Conservation (phyloP, 371 early-diverging fungal genomes). For the Rhizomucor pusillus region DNA sequence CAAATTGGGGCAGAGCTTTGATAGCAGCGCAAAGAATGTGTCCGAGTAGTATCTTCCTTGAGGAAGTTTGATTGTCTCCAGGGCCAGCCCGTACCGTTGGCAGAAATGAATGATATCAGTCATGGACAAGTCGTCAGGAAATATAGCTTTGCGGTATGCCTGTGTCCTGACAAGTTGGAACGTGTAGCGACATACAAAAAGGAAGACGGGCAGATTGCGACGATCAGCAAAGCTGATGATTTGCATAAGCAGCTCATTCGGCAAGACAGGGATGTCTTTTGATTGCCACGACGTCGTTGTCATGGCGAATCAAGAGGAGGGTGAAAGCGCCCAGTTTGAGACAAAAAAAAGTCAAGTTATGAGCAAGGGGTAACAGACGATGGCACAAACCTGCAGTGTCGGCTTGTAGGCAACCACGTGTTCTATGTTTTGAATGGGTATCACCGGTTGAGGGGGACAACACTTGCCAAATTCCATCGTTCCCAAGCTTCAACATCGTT, state of each 20-base stretch:
- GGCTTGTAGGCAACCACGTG: too few relatives aligned
- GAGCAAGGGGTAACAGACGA: too few relatives aligned
- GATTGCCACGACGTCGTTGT: constrained; percentile 1
- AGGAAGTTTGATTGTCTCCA: constrained; percentile 39
- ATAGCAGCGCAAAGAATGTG: constrained; percentile 18
- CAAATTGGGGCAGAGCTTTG: constrained; percentile 28
- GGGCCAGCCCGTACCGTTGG: constrained; percentile 28
- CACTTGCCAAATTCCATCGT: constrained; percentile 26
- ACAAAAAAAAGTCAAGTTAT: too few relatives aligned
- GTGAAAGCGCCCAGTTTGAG: too few relatives aligned
- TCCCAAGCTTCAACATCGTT: too few relatives aligned
- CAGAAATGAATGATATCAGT: constrained; percentile 31
- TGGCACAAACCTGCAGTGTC: too few relatives aligned
- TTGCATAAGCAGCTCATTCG: constrained; percentile 29
- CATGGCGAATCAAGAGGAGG: background rate
- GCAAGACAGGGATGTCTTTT: constrained; percentile 13
- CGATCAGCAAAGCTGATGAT: constrained; percentile 11
- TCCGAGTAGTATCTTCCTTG: constrained; percentile 25
- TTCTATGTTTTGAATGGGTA: too few relatives aligned
- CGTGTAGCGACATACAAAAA: constrained; percentile 28
- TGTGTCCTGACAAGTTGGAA: constrained; percentile 29
- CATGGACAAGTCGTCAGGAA: constrained; percentile 28
- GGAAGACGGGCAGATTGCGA: constrained; percentile 11
- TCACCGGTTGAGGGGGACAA: constrained; percentile 1
- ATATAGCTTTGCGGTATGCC: constrained; percentile 38